phyloP scores from a whole-genome alignment of 179 eudicot species.

The Pouteria campechiana region DNA sequence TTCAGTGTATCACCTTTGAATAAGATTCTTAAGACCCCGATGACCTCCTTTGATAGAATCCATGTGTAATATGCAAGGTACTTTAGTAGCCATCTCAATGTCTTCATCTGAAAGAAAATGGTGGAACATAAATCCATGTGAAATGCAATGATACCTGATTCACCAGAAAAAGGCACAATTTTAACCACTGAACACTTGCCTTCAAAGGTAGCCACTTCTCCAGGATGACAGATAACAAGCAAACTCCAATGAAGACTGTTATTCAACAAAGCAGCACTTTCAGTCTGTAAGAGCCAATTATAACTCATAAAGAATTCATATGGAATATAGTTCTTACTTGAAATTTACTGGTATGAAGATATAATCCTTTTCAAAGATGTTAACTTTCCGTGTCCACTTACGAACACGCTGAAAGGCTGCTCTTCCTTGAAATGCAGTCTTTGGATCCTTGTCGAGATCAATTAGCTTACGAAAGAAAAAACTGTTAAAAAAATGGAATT shows the following conservation, averaged over 20 bases:
- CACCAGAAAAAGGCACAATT: neutral
- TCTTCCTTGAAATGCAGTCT: slow-evolving; percentile 42
- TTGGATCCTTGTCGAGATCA: slow-evolving; percentile 48
- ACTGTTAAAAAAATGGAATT: slow-evolving; percentile 74
- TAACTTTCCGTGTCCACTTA: slow-evolving; percentile 85
- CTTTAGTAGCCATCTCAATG: slow-evolving; percentile 28
- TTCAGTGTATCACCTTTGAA: slow-evolving; percentile 45
- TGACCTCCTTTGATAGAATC: slow-evolving; percentile 89
- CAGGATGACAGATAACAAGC: slow-evolving; percentile 82
- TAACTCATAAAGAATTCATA: too few relatives aligned
- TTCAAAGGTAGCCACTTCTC: slow-evolving; percentile 41
- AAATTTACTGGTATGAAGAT: slow-evolving; percentile 88
- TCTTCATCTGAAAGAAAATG: slow-evolving; percentile 31
- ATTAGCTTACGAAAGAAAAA: slow-evolving; percentile 87
- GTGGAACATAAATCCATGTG: neutral
- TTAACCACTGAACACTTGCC: slow-evolving; percentile 19
- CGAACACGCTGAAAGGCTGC: slow-evolving; percentile 77
- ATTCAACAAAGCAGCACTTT: neutral
- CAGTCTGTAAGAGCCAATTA: neutral
- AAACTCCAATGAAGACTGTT: slow-evolving; percentile 93
- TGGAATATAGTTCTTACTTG: slow-evolving; percentile 72
- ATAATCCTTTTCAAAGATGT: slow-evolving; percentile 81
- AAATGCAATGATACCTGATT: neutral
- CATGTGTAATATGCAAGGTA: slow-evolving; percentile 91
- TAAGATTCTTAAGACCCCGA: slow-evolving; percentile 47